A percentile compares a stretch with the other conserved stretches of the same genome.
phyloP scores from a whole-genome alignment of 2,329 filamentous ascomycete species.

The Raffaelea deltoideospora region DNA sequence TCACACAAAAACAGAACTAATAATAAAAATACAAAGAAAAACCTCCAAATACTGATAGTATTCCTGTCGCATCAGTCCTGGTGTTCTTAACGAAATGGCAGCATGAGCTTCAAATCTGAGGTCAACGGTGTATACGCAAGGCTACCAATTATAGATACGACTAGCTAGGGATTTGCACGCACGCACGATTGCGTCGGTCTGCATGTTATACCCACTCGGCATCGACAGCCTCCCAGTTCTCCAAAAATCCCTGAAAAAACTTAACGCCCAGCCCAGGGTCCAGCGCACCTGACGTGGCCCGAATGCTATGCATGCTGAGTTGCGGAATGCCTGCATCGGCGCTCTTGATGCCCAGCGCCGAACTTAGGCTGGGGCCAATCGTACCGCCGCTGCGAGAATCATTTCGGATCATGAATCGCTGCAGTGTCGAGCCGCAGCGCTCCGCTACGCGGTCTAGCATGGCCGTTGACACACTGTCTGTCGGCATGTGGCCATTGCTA shows the following conservation, averaged over 20 bases:
- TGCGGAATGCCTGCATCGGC: slow-evolving; percentile 85
- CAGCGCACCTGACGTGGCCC: slow-evolving; percentile 71
- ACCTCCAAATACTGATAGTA: no score
- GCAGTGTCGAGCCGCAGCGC: slow-evolving; percentile 54
- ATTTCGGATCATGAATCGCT: slow-evolving; percentile 91
- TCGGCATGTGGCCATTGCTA: slow-evolving; percentile 91
- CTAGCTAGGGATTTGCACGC: no score
- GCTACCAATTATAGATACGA: no score
- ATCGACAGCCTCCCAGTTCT: slow-evolving; percentile 74
- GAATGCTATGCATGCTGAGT: slow-evolving; percentile 84
- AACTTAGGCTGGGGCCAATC: slow-evolving; percentile 81
- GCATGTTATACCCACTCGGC: no score
- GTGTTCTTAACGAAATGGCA: no score
- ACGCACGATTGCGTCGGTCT: no score
- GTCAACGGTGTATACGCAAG: no score
- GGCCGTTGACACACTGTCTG: slow-evolving; percentile 71
- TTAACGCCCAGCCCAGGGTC: slow-evolving; percentile 82
- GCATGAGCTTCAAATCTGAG: no score
- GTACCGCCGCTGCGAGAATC: slow-evolving; percentile 82
- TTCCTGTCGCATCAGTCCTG: no score
- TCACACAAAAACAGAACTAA: no score
- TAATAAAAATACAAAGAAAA: no score
- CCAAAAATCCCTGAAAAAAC: slow-evolving; percentile 80
- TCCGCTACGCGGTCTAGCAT: slow-evolving; percentile 68
- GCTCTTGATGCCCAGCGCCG: slow-evolving; percentile 63